Evolutionary conservation across 2,329 filamentous ascomycete species (phyloP), one percentile per base, ranked within the genome.

Genomic region (Cercospora brassicicola): DNA sequence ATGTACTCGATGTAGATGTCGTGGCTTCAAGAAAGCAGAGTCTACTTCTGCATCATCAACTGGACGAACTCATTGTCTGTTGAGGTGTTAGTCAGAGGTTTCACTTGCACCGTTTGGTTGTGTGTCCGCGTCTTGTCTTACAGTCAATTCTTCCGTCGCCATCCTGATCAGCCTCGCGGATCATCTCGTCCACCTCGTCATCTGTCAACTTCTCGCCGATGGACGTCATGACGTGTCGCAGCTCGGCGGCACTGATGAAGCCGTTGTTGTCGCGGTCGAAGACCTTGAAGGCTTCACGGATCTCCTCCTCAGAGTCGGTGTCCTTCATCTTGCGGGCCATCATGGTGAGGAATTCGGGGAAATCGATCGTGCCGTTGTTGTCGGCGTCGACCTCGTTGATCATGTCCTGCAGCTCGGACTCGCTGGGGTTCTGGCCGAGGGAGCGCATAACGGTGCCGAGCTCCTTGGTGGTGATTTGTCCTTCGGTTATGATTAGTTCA

Each of bases 251-350:
- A 30, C 85, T 87, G 79, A 90, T 90, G 77, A 87, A 88, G 72
- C 88, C 88, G 77, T 87, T 88, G 79, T 86, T 86, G 76, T 90
- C 88, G 76, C 86, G 85, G 78, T 90, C 88, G 78, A 90, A 89
- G 75, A 89, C 87, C 78, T 86, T 84, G 83, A 89, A 90, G 62
- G 88, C 88, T 76, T 87, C 86, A 73, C 85, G 83, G 77, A 89
- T 88, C 79, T 90, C 88, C 78, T 88, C 83, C 78, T 89, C 87
- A 62, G 85, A 85, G 78, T 89, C 86, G 67, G 84, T 85, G 74
- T 87, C 84, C 79, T 85, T 86, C 80, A 87, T 87, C 75, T 86
- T 86, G 76, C 84, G 84, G 63, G 87, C 86, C 87, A 89, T 89
- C 84, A 89, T 88, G 72, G 85, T 86, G 68, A 89, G 84, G 81